Conservation (phyloP, 768 basidiomycete genomes). For the Dentipellis sp. region DNA sequence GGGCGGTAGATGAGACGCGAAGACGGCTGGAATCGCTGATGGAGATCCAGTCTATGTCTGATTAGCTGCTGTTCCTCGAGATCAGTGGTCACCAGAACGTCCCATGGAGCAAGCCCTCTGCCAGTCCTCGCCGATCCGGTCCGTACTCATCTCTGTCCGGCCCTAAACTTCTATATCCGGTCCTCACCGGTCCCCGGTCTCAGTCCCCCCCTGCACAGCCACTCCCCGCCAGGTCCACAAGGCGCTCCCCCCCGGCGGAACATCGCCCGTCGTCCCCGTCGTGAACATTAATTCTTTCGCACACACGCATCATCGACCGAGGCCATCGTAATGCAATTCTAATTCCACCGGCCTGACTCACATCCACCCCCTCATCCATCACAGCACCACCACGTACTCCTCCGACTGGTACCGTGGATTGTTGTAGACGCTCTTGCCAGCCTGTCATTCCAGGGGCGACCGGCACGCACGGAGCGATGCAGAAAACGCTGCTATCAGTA, state of each 20-base stretch:
- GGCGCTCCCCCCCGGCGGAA: constrained; percentile 7
- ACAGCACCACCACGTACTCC: constrained; percentile 52
- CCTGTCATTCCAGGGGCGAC: constrained; percentile 34
- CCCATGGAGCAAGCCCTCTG: neutral
- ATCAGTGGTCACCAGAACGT: neutral
- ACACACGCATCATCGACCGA: neutral
- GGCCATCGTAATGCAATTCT: neutral
- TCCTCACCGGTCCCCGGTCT: neutral
- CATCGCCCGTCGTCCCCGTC: neutral
- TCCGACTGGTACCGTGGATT: constrained; percentile 58
- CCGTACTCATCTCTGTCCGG: neutral
- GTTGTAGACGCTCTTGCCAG: constrained; percentile 82
- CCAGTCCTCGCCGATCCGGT: neutral
- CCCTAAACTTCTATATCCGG: constrained; percentile 7
- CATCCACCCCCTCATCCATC: constrained; percentile 15
- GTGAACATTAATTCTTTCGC: neutral
- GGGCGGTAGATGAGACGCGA: constrained; percentile 21
- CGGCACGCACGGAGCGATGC: neutral
- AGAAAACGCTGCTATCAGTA: constrained; percentile 13
- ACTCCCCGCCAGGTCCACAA: constrained; percentile 10
- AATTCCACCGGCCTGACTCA: neutral
- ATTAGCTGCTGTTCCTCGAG: neutral
- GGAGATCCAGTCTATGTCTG: neutral
- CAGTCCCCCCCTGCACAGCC: neutral
- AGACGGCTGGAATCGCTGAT: constrained; percentile 1